These are phyloP conservation scores for Paramecium biaurelia DNA, from an alignment of 73 alveolate species.

Conservation along the genomic window DNA sequence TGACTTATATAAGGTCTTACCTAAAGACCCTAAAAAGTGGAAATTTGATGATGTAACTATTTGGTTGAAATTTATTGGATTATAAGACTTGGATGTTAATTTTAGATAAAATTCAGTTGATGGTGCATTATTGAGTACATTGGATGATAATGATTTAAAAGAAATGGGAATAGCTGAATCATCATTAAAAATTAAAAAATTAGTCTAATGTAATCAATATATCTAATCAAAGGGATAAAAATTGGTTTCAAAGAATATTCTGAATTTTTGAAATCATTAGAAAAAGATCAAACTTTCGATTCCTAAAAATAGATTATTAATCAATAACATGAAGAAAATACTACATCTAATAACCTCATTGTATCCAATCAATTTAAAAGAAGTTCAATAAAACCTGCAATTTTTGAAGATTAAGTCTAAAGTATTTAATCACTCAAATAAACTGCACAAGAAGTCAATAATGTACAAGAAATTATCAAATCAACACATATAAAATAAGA, in stretches of 20 bases:
- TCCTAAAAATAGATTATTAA: not conserved
- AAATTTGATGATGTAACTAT: not conserved
- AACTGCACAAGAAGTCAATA: not conserved
- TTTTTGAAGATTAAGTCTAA: not conserved
- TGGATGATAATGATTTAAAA: slow-evolving; percentile 35
- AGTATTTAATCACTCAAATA: not conserved
- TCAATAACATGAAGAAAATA: not conserved
- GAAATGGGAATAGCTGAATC: slow-evolving; percentile 25
- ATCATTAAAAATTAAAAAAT: not conserved
- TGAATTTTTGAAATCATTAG: not conserved
- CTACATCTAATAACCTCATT: not conserved
- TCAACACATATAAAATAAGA: not conserved
- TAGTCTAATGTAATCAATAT: slow-evolving; percentile 5
- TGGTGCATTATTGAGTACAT: slow-evolving; percentile 27
- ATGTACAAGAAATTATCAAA: not conserved
- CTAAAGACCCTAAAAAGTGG: slow-evolving; percentile 39
- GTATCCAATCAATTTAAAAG: not conserved
- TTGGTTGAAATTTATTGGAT: slow-evolving; percentile 26
- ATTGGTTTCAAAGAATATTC: slow-evolving; percentile 15
- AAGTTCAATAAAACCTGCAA: not conserved
- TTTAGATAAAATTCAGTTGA: slow-evolving; percentile 2
- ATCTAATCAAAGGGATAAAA: not conserved
- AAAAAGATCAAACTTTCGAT: not conserved
- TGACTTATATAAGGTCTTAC: not conserved
- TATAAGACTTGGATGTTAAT: not conserved